Evolutionary conservation across 306 rosid species (phyloP), one percentile per base, ranked within the genome.

Genomic region (Trifolium pratense): DNA sequence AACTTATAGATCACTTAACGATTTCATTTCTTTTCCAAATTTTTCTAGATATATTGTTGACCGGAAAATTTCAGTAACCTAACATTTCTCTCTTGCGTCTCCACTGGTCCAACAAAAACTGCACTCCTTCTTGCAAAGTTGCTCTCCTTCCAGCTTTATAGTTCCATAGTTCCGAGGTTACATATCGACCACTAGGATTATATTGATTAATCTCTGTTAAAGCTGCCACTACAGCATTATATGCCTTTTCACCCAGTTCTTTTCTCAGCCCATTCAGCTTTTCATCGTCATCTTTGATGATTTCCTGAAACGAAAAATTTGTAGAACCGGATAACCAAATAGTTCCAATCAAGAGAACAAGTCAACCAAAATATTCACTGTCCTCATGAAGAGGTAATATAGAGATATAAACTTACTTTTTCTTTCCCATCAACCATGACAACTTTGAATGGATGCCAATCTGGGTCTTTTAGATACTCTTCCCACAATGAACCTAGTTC

Each of bases 381-480:
- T 40, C 64, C 66, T 29, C 62, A 40, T 52, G 42, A 39, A 31
- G 56, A 37, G 56, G 55, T 39, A 65, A 66, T 21, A 78, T 40
- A 59, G 26, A 52, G 55, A 76, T 66, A 39, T 69, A 61, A 46
- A 62, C 74, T 43, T 36, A 89, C 97, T 88, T 81, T 76, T 25
- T 71, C 68, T 68, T 78, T 74, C 78, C 83, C 99, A 0, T 80
- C 87, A 37, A 79, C 71, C 10, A 15, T 23, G 66, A 60, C 66
- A 75, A 89, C 76, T 83, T 76, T 88, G 76, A 92, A 86, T 12
- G 99, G 99, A 83, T 95, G 97, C 99, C 99, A 95, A 21, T 87
- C 97, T 25, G 97, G 93, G 68, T 95, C 97, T 86, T 85, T 95
- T 3, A 95, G 82, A 85, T 88, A 89, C 79, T 95, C 99, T 73